These are phyloP conservation scores for Xerocomellus chrysenteron DNA, from an alignment of 768 basidiomycete genomes.

Conservation along the genomic window DNA sequence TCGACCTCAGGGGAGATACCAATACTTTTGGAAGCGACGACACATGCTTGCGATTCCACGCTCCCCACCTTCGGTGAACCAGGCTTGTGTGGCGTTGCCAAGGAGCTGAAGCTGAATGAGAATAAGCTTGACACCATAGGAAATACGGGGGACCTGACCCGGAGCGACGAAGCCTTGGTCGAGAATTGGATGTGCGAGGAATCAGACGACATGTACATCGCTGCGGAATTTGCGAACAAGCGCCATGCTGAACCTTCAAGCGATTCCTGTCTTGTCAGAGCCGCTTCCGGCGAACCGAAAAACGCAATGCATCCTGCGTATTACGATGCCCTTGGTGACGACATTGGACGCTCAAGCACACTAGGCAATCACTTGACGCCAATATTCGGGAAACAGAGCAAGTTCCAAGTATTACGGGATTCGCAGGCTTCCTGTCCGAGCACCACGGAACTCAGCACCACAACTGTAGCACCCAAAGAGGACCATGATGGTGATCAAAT, in stretches of 20 bases:
- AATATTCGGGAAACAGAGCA: neutral
- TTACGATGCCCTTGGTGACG: neutral
- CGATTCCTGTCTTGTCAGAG: neutral
- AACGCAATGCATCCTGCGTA: neutral
- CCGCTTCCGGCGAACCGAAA: neutral
- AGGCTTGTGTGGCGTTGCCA: conserved; percentile 4
- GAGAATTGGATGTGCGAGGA: conserved; percentile 4
- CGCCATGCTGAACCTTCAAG: neutral
- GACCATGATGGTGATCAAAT: conserved; percentile 23
- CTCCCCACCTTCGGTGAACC: neutral
- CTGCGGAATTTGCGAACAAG: neutral
- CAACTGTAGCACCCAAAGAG: conserved; percentile 9
- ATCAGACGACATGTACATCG: neutral
- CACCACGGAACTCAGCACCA: conserved; percentile 10
- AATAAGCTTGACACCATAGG: neutral
- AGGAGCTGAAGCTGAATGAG: conserved; percentile 3
- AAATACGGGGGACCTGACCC: neutral
- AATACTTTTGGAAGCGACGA: conserved; percentile 40
- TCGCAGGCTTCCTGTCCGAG: conserved; percentile 2
- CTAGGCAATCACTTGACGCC: neutral
- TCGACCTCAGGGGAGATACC: conserved; percentile 52
- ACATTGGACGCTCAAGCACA: neutral
- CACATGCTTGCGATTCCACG: conserved; percentile 8
- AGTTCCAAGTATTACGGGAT: conserved; percentile 1
- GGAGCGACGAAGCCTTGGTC: neutral